phyloP scores from a whole-genome alignment of 1,284 basidiomycete species.

The Tilletia setariae region DNA sequence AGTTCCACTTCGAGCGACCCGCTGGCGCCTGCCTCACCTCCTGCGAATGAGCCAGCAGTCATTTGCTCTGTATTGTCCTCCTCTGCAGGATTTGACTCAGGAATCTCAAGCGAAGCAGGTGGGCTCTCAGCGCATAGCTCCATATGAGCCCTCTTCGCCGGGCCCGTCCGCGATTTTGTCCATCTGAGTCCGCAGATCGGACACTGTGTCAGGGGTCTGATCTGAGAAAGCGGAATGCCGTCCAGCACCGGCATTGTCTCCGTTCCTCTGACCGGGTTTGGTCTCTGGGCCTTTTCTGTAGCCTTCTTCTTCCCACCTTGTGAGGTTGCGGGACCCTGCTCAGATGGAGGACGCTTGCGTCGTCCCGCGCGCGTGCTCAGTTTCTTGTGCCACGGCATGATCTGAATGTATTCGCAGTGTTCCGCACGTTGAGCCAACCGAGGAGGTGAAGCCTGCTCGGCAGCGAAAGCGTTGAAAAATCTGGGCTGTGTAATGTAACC shows the following conservation, averaged over 20 bases:
- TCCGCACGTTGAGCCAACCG: slow-evolving; percentile 1
- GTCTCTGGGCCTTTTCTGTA: neutral
- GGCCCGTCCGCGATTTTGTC: slow-evolving; percentile 5
- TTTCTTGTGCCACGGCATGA: slow-evolving; percentile 8
- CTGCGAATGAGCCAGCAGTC: neutral
- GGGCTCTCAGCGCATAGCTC: neutral
- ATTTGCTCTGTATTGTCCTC: neutral
- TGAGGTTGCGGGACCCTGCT: neutral
- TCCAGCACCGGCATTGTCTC: neutral
- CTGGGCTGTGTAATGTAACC: neutral
- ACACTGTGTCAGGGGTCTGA: neutral
- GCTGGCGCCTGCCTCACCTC: no score
- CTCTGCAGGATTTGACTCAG: neutral
- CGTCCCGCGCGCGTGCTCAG: neutral
- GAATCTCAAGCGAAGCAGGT: neutral
- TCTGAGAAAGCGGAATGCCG: neutral
- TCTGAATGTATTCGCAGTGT: neutral
- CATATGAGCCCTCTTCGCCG: slow-evolving; percentile 4
- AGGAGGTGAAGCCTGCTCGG: neutral
- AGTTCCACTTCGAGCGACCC: no score
- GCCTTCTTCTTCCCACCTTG: neutral
- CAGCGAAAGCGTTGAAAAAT: no score
- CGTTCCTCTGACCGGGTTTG: neutral
- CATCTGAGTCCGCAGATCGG: neutral
- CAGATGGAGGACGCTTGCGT: neutral